These are phyloP conservation scores for Dianthus caryophyllus DNA, from an alignment of 148 eudicot genomes.

Conservation along the genomic window DNA sequence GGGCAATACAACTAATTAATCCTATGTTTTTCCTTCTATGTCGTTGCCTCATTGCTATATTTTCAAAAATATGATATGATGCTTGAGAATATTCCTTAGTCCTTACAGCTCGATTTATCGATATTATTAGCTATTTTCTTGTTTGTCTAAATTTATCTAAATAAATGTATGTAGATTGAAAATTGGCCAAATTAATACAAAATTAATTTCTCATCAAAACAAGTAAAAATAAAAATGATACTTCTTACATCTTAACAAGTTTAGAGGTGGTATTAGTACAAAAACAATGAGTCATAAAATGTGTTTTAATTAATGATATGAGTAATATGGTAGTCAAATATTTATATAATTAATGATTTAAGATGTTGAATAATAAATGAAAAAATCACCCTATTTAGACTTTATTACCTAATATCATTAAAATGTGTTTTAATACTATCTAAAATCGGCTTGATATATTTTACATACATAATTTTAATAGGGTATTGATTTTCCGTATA, in stretches of 20 bases:
- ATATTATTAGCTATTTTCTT: background rate
- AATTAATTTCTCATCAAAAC: background rate
- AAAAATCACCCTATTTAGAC: too few relatives aligned
- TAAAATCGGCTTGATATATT: too few relatives aligned
- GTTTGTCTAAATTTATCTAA: background rate
- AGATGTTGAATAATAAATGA: too few relatives aligned
- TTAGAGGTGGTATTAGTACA: too few relatives aligned
- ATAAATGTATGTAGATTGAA: background rate
- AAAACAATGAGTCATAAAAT: too few relatives aligned
- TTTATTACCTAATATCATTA: too few relatives aligned
- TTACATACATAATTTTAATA: too few relatives aligned
- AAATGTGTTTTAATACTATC: too few relatives aligned
- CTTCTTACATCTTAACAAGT: background rate
- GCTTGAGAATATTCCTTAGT: background rate
- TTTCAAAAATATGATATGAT: background rate
- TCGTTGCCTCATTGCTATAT: background rate
- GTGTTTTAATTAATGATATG: too few relatives aligned
- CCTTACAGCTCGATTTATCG: background rate
- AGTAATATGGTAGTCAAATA: too few relatives aligned
- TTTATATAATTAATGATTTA: too few relatives aligned
- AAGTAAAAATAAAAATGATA: background rate
- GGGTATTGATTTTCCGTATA: too few relatives aligned
- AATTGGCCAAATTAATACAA: background rate
- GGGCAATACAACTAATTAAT: conserved; percentile 5
- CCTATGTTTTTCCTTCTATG: conserved; percentile 12